Conservation (phyloP, 1,284 basidiomycete genomes). For the Abortiporus biennis region DNA sequence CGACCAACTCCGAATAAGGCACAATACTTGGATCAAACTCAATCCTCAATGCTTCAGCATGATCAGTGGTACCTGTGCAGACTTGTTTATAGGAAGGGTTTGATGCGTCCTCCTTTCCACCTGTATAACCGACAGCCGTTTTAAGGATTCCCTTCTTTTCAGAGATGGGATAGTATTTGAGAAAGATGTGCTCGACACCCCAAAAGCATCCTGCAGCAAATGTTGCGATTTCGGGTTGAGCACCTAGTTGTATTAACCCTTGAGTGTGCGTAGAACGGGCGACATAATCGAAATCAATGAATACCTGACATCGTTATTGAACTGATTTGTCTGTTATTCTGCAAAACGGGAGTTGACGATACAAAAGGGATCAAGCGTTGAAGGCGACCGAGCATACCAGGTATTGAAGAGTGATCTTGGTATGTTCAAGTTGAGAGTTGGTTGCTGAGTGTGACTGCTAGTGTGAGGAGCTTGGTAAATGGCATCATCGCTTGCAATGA, state of each 20-base stretch:
- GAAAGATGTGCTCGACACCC: slow-evolving; percentile 85
- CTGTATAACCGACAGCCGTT: slow-evolving; percentile 79
- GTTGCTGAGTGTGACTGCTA: too few species aligned
- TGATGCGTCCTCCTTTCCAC: slow-evolving; percentile 51
- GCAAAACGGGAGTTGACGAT: too few species aligned
- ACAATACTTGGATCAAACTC: slow-evolving; percentile 81
- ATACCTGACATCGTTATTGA: neutral
- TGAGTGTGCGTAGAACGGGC: neutral
- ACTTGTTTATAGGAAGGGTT: slow-evolving; percentile 74
- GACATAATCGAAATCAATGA: neutral
- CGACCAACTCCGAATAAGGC: slow-evolving; percentile 78
- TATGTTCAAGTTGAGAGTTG: too few species aligned
- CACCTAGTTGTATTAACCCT: slow-evolving; percentile 2
- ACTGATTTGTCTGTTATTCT: neutral
- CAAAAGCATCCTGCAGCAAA: slow-evolving; percentile 75
- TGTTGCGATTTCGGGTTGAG: slow-evolving; percentile 54
- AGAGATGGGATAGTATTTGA: slow-evolving; percentile 70
- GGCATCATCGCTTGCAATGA: too few species aligned
- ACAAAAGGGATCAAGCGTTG: too few species aligned
- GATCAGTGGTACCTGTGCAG: slow-evolving; percentile 77
- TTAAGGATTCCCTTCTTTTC: slow-evolving; percentile 65
- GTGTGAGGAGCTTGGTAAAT: too few species aligned
- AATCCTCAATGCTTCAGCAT: slow-evolving; percentile 87
- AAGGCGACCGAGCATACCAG: too few species aligned
- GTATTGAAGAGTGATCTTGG: too few species aligned